phyloP scores from a whole-genome alignment of 768 basidiomycete genomes.

The Gloeostereum incarnatum region DNA sequence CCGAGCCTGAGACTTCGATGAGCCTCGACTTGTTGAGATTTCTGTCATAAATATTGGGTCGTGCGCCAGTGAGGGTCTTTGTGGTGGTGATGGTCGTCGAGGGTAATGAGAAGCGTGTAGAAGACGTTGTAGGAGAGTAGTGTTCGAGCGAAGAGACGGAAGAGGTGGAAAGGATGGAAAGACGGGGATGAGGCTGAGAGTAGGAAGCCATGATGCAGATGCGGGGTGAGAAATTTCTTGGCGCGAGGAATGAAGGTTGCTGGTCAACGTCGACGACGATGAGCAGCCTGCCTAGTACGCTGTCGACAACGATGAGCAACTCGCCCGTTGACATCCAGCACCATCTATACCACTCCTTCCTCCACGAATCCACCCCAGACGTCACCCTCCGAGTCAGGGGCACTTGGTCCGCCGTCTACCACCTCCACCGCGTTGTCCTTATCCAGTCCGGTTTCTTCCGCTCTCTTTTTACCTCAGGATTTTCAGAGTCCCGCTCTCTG shows the following conservation, averaged over 20 bases:
- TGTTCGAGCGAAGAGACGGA: conserved; percentile 45
- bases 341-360: conserved; percentile 70
- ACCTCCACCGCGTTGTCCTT: conserved; percentile 76
- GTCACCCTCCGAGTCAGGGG: conserved; percentile 62
- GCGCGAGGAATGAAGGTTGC: too few relatives aligned
- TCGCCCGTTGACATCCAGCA: conserved; percentile 50
- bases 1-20: conserved; percentile 74
- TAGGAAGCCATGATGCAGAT: conserved; percentile 36
- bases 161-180: conserved; percentile 58
- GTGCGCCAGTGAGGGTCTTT: conserved; percentile 28
- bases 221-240: too few relatives aligned
- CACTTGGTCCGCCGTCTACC: conserved; percentile 56
- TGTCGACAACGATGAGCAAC: too few relatives aligned
- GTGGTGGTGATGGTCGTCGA: conserved; percentile 29
- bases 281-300: too few relatives aligned
- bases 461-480: conserved; percentile 78
- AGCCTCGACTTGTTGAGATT: conserved; percentile 81
- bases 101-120: conserved; percentile 64
- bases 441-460: conserved; percentile 84
- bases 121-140: conserved; percentile 47
- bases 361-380: conserved; percentile 68
- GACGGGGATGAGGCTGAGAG: conserved; percentile 55
- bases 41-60: conserved; percentile 84
- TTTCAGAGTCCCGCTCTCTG: conserved; percentile 46
- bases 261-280: too few relatives aligned